Conservation (phyloP, 139 green algal species). For the Coelastrella sp. region DNA sequence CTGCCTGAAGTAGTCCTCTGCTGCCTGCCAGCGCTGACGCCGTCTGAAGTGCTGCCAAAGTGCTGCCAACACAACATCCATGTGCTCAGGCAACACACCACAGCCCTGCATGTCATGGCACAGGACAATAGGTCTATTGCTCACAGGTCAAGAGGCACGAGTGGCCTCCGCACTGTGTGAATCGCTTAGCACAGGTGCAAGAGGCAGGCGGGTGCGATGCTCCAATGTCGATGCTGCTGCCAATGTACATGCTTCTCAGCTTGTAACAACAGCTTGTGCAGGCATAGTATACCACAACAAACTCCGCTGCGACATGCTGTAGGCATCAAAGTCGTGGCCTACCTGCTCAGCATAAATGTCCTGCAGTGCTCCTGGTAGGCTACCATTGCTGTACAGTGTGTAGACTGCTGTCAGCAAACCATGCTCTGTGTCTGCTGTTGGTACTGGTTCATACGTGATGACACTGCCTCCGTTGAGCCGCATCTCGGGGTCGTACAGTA, state of each 20-base stretch:
- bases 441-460: slow-evolving; percentile 40
- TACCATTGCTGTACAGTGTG: slow-evolving; percentile 55
- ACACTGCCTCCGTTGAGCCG: slow-evolving; percentile 14
- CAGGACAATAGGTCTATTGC: neutral
- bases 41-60: slow-evolving; percentile 65
- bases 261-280: too few relatives aligned
- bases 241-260: too few relatives aligned
- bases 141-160: neutral
- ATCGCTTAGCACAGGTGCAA: too few relatives aligned
- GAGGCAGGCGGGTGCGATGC: too few relatives aligned
- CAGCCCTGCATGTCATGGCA: slow-evolving; percentile 10
- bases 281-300: too few relatives aligned
- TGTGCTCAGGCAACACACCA: slow-evolving; percentile 60
- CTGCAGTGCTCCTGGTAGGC: slow-evolving; percentile 59
- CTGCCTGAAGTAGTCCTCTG: slow-evolving; percentile 62
- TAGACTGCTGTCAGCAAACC: slow-evolving; percentile 54
- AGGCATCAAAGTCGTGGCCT: neutral
- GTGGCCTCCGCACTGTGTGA: too few relatives aligned
- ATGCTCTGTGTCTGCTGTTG: slow-evolving; percentile 47
- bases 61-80: slow-evolving; percentile 59
- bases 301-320: neutral
- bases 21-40: slow-evolving; percentile 58
- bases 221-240: too few relatives aligned
- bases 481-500: slow-evolving; percentile 70
- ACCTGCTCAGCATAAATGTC: slow-evolving; percentile 37